Evolutionary conservation across 768 basidiomycete genomes (phyloP).

Genomic region (Trametopsis cervina): DNA sequence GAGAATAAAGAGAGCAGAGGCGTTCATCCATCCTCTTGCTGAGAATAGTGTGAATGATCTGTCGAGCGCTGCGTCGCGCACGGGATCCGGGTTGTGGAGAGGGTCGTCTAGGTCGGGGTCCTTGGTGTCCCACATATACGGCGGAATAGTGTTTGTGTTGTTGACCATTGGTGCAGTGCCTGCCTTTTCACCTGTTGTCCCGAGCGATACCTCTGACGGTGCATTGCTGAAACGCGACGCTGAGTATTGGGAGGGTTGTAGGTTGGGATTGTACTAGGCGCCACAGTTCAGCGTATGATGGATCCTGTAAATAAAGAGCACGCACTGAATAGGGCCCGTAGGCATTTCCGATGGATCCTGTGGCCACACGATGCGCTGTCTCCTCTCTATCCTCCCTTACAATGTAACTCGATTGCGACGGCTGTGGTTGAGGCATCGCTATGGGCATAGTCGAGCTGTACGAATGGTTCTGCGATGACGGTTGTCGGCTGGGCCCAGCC

Average conservation of each 20-base stretch:
- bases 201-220: slow-evolving; percentile 37
- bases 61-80: slow-evolving; percentile 55
- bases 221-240: slow-evolving; percentile 52
- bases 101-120: slow-evolving; percentile 88
- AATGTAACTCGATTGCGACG: slow-evolving; percentile 8
- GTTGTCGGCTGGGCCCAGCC: slow-evolving; percentile 25
- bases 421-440: slow-evolving; percentile 4
- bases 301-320: too few relatives aligned
- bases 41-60: slow-evolving; percentile 70
- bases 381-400: slow-evolving; percentile 31
- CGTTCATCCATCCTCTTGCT: slow-evolving; percentile 76
- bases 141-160: slow-evolving; percentile 57
- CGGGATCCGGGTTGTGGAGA: slow-evolving; percentile 81
- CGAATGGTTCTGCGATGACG: slow-evolving; percentile 9
- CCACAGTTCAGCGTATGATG: neutral
- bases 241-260: slow-evolving; percentile 37
- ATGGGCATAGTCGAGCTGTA: slow-evolving; percentile 14
- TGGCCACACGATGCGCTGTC: slow-evolving; percentile 74
- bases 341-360: slow-evolving; percentile 67
- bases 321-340: slow-evolving; percentile 90
- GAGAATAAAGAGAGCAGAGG: slow-evolving; percentile 64
- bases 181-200: slow-evolving; percentile 31
- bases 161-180: slow-evolving; percentile 23
- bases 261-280: slow-evolving; percentile 52
- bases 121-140: slow-evolving; percentile 65